phyloP scores from a whole-genome alignment of 768 basidiomycete species.

The Trametes gibbosa region DNA sequence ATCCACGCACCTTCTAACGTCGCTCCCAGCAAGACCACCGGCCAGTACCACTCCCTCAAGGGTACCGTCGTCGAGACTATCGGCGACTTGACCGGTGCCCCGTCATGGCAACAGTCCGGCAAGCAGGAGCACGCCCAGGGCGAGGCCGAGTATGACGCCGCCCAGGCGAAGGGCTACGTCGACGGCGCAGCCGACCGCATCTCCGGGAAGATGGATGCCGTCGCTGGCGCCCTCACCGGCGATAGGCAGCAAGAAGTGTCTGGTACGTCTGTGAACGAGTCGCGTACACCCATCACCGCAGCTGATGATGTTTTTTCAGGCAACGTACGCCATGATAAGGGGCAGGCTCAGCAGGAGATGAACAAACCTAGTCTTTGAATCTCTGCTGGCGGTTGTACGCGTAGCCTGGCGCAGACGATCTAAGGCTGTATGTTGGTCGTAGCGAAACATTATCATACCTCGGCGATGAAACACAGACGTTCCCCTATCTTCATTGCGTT shows the following conservation, averaged over 20 bases:
- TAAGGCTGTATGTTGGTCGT: too few relatives aligned
- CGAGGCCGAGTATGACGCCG: constrained; percentile 45
- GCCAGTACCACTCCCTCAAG: constrained; percentile 40
- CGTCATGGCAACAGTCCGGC: constrained; percentile 43
- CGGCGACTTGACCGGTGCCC: constrained; percentile 43
- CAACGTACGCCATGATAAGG: constrained; percentile 23
- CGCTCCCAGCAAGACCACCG: constrained; percentile 35
- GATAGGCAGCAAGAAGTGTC: constrained; percentile 47
- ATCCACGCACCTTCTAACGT: not conserved
- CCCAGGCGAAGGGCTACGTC: constrained; percentile 47
- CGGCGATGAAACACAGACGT: too few relatives aligned
- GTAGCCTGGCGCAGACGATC: too few relatives aligned
- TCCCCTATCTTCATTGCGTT: too few relatives aligned
- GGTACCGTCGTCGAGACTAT: constrained; percentile 38
- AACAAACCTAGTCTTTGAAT: constrained; percentile 12
- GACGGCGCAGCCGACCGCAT: constrained; percentile 47
- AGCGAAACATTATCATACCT: too few relatives aligned
- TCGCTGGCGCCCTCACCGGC: constrained; percentile 54
- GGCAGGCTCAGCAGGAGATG: constrained; percentile 20
- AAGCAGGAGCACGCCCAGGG: constrained; percentile 50
- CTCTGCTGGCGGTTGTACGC: not conserved
- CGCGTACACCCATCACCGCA: not conserved
- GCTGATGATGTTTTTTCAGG: constrained; percentile 2
- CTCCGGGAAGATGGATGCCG: constrained; percentile 51
- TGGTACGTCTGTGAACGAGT: constrained; percentile 32